Evolutionary conservation across 257 asterid genomes (phyloP), one percentile per base, ranked within the genome.

Genomic region (Fraxinus americana): DNA sequence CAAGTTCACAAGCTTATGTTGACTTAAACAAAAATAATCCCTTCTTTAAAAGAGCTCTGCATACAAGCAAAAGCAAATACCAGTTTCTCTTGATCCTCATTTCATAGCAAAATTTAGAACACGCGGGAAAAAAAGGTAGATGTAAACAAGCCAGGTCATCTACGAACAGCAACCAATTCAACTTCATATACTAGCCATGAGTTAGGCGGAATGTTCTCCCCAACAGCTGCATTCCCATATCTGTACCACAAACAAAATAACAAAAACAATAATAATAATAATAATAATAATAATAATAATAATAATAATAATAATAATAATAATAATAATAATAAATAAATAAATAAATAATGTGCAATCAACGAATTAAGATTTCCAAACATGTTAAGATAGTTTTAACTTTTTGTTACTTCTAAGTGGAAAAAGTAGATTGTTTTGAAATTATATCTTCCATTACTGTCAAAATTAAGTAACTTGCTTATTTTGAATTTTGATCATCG

Each of bases 131-230:
- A 27, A 57, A 73, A 82, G 79, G 54, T 41, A 69, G 57, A 74
- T 67, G 45, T 19, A 50, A 73, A 75, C 23, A 52, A 10, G 19
- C 14, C 17, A 57, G 29, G 43, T 77, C 80, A 86, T 79, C 65
- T 69, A 34, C 82, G 91, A 45, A 86, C 89, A 14, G 83, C 76
- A 67, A 80, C 85, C 88, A 94, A 86, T 80, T 92, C 94, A 48
- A 94, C 71, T 45, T 94, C 98, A 67, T 85, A 94, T 74, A 88
- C 87, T 80, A 94, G 82, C 99, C 98, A 92, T 12, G 99, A 89
- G 87, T 91, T 87, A 21, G 99, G 99, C 12, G 98, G 98, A 54
- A 90, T 75, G 57, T 85, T 78, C 73, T 91, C 93, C 41, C 86
- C 94, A 12, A 39, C 57, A 67, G 78, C 93, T 23, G 41, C 32